These are phyloP conservation scores for Gliomastix tumulicola DNA, from an alignment of 2,329 filamentous ascomycete species.

Conservation along the genomic window DNA sequence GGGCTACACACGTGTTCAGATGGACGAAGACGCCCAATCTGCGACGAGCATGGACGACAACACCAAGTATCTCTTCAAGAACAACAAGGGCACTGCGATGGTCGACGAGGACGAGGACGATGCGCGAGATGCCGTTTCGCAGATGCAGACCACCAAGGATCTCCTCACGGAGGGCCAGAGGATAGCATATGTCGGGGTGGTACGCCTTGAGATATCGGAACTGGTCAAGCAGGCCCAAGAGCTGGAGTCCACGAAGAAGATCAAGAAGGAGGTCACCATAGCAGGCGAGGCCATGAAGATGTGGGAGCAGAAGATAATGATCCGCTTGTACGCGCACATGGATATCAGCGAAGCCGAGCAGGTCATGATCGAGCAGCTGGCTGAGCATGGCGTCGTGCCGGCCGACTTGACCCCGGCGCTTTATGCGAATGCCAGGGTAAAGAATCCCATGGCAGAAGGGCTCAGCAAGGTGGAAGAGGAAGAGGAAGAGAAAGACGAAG, in stretches of 20 bases:
- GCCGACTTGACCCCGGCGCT: slow-evolving; percentile 76
- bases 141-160: slow-evolving; percentile 94
- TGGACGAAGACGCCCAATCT: slow-evolving; percentile 91
- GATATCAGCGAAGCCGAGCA: slow-evolving; percentile 88
- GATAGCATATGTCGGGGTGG: slow-evolving; percentile 91
- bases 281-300: slow-evolving; percentile 77
- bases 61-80: slow-evolving; percentile 90
- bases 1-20: slow-evolving; percentile 89
- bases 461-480: slow-evolving; percentile 1
- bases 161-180: slow-evolving; percentile 91
- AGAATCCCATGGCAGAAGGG: slow-evolving; percentile 74
- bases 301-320: slow-evolving; percentile 99
- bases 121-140: slow-evolving; percentile 75
- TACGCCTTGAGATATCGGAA: slow-evolving; percentile 69
- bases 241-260: slow-evolving; percentile 54
- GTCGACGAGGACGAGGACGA: slow-evolving; percentile 74
- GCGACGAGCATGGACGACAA: slow-evolving; percentile 96
- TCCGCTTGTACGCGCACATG: slow-evolving; percentile 91
- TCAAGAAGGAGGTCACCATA: slow-evolving; percentile 65
- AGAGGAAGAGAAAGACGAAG: slow-evolving; percentile 4
- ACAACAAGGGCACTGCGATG: slow-evolving; percentile 49
- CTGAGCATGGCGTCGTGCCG: slow-evolving; percentile 83
- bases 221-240: slow-evolving; percentile 65
- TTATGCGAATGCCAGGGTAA: slow-evolving; percentile 87
- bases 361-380: slow-evolving; percentile 97